Base-by-base conservation (phyloP, 129 eudicot genomes). In the Flaveria trinervia region DNA sequence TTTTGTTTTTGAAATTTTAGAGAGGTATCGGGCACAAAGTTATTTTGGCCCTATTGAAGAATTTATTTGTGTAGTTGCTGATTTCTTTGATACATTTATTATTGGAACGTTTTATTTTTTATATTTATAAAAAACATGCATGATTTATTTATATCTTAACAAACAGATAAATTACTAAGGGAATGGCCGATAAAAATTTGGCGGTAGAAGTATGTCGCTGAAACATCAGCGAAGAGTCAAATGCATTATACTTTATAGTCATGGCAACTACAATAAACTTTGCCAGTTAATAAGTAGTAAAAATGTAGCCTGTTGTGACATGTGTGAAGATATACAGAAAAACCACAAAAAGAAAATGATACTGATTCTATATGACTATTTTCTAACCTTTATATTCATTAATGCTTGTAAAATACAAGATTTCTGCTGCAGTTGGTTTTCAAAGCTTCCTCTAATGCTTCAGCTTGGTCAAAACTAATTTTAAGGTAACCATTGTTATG, bases 381-480 rank as follows among this genome's bases (percentile, higher is more conserved):
- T 74, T 10, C 45, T 49, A 25, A 45, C 54, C 36, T 46, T 72
- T 44, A 43, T 8, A 16, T 39, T 43, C 26, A 72, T 87, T 77
- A 90, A 22, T 73, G 85, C 81, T 86, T 94, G 85, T 87, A 87
- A 74, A 94, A 87, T 57, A 84, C 90, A 60, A 94, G 80, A 54
- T 91, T 80, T 65, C 92, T 81, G 85, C 98, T 86, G 77, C 98
- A 94, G 78, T 82, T 85, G 79, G 64, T 82, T 84, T 89, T 91
- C 44, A 94, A 75, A 83, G 92, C 92, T 81, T 94, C 97, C 74
- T 94, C 96, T 83, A 94, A 83, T 67, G 88, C 85, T 80, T 89
- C 91, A 70, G 75, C 93, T 69, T 76, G 86, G 74, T 94, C 97
- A 81, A 91, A 91, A 82, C 89, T 93, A 79, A 91, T 87, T 83